Conservation (phyloP, 176 grass and related monocot genomes). For the Aegilops speltoides region DNA sequence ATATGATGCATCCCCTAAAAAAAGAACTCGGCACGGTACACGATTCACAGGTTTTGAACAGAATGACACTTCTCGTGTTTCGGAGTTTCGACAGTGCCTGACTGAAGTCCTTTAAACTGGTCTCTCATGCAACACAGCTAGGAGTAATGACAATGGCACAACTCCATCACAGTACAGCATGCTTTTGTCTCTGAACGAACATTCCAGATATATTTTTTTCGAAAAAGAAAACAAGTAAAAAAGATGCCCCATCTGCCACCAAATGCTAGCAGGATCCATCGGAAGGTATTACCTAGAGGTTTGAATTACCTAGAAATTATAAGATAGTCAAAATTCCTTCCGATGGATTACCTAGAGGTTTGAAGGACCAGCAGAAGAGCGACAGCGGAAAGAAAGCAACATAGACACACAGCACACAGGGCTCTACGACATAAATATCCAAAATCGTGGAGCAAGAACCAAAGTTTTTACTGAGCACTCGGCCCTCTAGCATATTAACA, state of each 20-base stretch:
- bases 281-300: no score
- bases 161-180: neutral
- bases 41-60: neutral
- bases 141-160: neutral
- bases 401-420: no score
- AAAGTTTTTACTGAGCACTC: neutral
- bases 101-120: neutral
- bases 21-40: neutral
- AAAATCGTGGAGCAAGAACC: neutral
- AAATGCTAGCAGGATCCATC: no score
- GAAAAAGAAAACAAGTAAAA: neutral
- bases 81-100: neutral
- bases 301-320: no score
- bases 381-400: no score
- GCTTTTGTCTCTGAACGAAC: neutral
- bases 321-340: no score
- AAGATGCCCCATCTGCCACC: no score
- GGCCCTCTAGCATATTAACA: neutral
- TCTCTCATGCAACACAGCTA: neutral
- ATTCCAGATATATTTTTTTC: neutral
- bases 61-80: neutral
- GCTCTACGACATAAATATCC: neutral
- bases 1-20: neutral
- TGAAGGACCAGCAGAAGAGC: no score
- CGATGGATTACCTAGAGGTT: no score